phyloP scores from a whole-genome alignment of 2,329 filamentous ascomycete species.

The Claviceps sp. region DNA sequence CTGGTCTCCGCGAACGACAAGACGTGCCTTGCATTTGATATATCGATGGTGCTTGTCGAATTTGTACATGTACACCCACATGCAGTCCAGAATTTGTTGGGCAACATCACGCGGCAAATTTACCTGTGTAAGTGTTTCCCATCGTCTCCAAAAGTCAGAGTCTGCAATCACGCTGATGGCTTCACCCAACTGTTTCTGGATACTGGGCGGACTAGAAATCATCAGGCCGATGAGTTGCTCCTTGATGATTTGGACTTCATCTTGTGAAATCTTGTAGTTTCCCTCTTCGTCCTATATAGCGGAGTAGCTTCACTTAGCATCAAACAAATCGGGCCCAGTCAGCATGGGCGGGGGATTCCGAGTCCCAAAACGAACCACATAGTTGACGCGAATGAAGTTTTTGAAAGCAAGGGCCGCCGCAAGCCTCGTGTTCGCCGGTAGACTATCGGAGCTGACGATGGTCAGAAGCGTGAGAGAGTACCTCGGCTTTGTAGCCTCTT shows the following conservation, averaged over 20 bases:
- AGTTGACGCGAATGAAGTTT: conserved; percentile 92
- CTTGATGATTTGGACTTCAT: conserved; percentile 86
- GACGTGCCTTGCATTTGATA: too few species aligned
- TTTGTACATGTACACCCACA: too few species aligned
- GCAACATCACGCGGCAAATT: not conserved
- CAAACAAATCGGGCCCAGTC: conserved; percentile 2
- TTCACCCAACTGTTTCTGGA: conserved; percentile 90
- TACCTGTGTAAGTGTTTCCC: conserved; percentile 88
- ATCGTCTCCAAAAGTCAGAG: conserved; percentile 91
- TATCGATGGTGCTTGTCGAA: too few species aligned
- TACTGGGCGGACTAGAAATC: conserved; percentile 75
- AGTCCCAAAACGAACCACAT: conserved; percentile 47
- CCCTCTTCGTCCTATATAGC: conserved; percentile 68
- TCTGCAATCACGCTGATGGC: conserved; percentile 96
- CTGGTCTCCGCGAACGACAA: too few species aligned
- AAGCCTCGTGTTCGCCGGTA: conserved; percentile 67
- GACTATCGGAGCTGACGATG: conserved; percentile 65
- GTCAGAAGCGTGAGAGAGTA: conserved; percentile 84
- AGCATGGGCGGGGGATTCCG: not conserved
- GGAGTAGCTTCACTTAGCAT: conserved; percentile 10
- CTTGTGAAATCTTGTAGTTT: conserved; percentile 70
- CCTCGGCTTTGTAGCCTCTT: conserved; percentile 68
- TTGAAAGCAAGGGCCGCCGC: conserved; percentile 92
- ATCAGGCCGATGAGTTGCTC: conserved; percentile 90
- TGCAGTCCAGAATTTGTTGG: too few species aligned